Conservation (phyloP, 306 rosid species). For the Calophaca sinica region DNA sequence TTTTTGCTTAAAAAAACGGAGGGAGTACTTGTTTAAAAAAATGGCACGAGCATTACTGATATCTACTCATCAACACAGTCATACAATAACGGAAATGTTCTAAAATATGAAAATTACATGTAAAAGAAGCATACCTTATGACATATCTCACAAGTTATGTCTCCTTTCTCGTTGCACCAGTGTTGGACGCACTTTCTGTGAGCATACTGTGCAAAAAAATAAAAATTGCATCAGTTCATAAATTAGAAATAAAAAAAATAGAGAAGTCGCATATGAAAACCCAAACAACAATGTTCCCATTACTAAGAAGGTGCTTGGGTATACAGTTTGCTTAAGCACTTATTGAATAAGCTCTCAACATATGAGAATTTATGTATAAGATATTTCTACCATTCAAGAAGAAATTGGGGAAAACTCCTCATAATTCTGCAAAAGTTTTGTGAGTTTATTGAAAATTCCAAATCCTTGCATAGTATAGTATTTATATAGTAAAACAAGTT, state of each 20-base stretch:
- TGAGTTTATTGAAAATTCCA: no score
- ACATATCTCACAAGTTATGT: slow-evolving; percentile 89
- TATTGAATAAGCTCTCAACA: no score
- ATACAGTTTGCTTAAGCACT: no score
- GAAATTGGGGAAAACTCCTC: no score
- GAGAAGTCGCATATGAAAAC: slow-evolving; percentile 13
- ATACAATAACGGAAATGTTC: background rate
- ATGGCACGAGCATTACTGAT: background rate
- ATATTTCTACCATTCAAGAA: no score
- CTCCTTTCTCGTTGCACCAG: slow-evolving; percentile 99
- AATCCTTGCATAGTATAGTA: no score
- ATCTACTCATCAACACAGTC: slow-evolving; percentile 7
- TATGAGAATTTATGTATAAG: no score
- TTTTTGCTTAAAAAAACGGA: no score
- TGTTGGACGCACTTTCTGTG: slow-evolving; percentile 96
- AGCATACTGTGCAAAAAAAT: slow-evolving; percentile 68
- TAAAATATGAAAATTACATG: background rate
- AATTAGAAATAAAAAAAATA: slow-evolving; percentile 4
- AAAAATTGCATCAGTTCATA: background rate
- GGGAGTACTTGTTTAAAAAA: background rate
- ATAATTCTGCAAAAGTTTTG: no score
- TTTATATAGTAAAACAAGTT: no score
- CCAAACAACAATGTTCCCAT: background rate
- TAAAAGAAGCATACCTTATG: slow-evolving; percentile 71
- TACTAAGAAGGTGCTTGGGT: background rate